Base-by-base conservation (phyloP, 1,284 basidiomycete species). In the Puccinia hordei region DNA sequence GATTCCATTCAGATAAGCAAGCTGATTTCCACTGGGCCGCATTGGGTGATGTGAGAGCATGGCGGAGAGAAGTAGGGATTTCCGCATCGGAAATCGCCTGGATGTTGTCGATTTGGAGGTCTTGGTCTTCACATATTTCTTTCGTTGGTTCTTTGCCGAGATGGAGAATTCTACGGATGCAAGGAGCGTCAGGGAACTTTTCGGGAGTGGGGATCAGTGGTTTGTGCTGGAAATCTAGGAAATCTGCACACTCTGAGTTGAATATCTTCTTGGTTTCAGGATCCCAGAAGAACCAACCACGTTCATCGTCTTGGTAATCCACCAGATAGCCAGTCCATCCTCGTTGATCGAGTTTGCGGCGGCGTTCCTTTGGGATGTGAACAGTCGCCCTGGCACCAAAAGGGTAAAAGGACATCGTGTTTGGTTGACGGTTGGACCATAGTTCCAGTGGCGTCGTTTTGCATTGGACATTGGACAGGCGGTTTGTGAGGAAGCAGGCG, bases 311-410 rank as follows among this genome's bases (percentile, higher is more conserved):
- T 51, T 49, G 69, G 53, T 46, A 72, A 1, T 24, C 69, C 3
- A 72, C 41, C 2, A 72, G 24, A 30, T 22, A 33, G 8, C 22
- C 22, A 24, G 44, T 24, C 24, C 44, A 19, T 2, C 71, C 71
- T 10, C 71, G 17, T 13, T 15, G 44, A 35, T 55, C 44, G 2
- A 73, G 3, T 41, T 73, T 73, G 27, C 71, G 46, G 4, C 57
- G 44, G 5, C n/a, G 55, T 22, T 75, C 73, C 19, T 46, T 61
- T 3, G 53, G 73, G 17, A 75, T 75, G 41, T 61, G 53, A 17
- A 75, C 73, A 4, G 2, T 41, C 6, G 73, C 73, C 27, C 38
- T 13, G 9, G 44, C 38, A 6, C 73, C 73, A 49, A 75, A 75
- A 4, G 57, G 22, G 13, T 55, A 53, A 38, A 75, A 44, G 3